Evolutionary conservation across 1,139 yeast species (phyloP).

Genomic region (Geotrichum carabidarum): DNA sequence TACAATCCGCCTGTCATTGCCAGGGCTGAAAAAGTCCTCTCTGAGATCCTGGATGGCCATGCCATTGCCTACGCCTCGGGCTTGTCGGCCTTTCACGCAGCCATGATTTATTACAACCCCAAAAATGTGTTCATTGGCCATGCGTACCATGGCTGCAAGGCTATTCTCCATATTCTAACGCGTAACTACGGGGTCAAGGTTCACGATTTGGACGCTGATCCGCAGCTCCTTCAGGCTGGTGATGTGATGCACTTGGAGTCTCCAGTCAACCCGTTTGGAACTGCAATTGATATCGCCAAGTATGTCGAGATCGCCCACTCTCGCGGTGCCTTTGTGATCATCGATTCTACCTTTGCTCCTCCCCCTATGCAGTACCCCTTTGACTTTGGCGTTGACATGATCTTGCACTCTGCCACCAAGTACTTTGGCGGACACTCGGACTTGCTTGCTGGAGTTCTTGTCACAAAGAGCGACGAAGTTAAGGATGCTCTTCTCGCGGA

Average conservation of each 20-base stretch:
- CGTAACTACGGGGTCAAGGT: conserved; percentile 58
- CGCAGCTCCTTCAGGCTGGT: conserved; percentile 52
- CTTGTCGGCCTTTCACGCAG: conserved; percentile 72
- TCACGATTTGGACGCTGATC: conserved; percentile 49
- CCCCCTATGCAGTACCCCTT: conserved; percentile 85
- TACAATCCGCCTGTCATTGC: conserved; percentile 65
- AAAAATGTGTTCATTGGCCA: conserved; percentile 68
- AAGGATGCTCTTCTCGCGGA: conserved; percentile 51
- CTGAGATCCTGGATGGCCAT: conserved; percentile 48
- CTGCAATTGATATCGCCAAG: conserved; percentile 54
- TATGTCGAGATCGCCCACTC: conserved; percentile 66
- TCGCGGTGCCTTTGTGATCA: conserved; percentile 60
- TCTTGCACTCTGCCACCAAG: conserved; percentile 87
- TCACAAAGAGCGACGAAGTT: conserved; percentile 51
- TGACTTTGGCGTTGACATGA: conserved; percentile 71
- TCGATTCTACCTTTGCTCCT: conserved; percentile 91
- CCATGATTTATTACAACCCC: conserved; percentile 67
- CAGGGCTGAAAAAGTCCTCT: conserved; percentile 64
- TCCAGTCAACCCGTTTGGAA: conserved; percentile 83
- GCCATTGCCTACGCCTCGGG: conserved; percentile 73
- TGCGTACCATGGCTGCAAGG: conserved; percentile 82
- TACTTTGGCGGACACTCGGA: conserved; percentile 96
- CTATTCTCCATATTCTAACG: conserved; percentile 56
- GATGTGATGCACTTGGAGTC: conserved; percentile 82
- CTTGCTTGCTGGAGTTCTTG: conserved; percentile 71